Evolutionary conservation across 75 land plant species (phyloP), one percentile per base, ranked within the genome.

Genomic region (Selaginella tamariscina): DNA sequence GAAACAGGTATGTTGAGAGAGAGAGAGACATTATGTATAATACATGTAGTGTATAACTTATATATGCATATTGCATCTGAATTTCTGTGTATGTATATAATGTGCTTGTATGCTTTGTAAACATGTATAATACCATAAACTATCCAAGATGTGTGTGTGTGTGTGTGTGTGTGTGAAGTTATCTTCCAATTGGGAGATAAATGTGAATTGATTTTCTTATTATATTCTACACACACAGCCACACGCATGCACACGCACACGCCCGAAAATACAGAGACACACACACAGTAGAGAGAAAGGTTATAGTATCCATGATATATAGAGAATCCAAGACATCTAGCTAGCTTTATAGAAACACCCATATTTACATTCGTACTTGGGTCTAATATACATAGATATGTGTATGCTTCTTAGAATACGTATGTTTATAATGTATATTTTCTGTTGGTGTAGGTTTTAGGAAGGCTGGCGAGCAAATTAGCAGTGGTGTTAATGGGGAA

Each of bases 1-100:
- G 71, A 89, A 84, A 56, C 84, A 92, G 89, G 97, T 91, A 64
- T n/a, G n/a, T n/a, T n/a, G n/a, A n/a, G n/a, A n/a, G n/a, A n/a
- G n/a, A n/a, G n/a, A n/a, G n/a, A n/a, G n/a, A n/a, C n/a, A n/a
- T n/a, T n/a, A n/a, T n/a, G n/a, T n/a, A n/a, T 39, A 64, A 29
- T n/a, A 29, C 24, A 55, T 23, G 2, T 70, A n/a, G 26, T 5
- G 22, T 21, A 32, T 60, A 23, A 18, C 64, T 60, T 18, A 15
- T 9, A 22, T 60, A 22, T 23, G 64, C 64, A 15, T 23, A 13
- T 60, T 60, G 11, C 22, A 23, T 60, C 23, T 49, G 26, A 65
- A 15, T 32, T 66, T 66, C 44, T 24, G 24, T 2, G n/a, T 21
- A 2, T 22, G 15, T 18, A 56, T 54, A 2, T 55, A 21, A 13